Evolutionary conservation across 2,329 filamentous ascomycete species (phyloP).

Genomic region (Ophiocordyceps camponoti-saundersi): DNA sequence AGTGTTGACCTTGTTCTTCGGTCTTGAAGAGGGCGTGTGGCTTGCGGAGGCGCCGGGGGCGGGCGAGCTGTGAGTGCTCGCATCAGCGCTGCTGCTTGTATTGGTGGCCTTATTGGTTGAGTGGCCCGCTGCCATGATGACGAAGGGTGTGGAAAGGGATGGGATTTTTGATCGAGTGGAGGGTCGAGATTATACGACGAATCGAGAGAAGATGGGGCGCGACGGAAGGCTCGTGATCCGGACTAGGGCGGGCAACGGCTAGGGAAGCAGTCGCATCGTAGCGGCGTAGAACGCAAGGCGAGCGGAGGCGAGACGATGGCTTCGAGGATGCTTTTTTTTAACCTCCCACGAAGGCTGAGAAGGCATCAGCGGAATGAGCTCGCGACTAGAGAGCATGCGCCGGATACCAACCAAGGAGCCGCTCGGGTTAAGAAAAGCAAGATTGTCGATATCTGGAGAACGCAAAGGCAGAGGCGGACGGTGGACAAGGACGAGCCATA

Average conservation of each 20-base stretch:
- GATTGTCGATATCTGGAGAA: background rate
- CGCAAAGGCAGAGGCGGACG: background rate
- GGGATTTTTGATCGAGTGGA: background rate
- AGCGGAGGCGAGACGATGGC: background rate
- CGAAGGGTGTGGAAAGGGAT: background rate
- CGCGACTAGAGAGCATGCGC: background rate
- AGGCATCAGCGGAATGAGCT: background rate
- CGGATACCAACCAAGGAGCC: background rate
- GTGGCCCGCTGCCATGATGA: slow-evolving; percentile 22
- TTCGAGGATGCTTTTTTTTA: background rate
- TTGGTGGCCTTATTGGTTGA: slow-evolving; percentile 17
- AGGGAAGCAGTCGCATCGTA: slow-evolving; percentile 7
- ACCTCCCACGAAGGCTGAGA: too few relatives aligned
- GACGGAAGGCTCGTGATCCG: background rate
- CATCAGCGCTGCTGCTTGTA: slow-evolving; percentile 27
- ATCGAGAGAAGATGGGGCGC: background rate
- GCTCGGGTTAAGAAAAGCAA: background rate
- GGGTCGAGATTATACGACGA: background rate
- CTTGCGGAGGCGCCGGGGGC: slow-evolving; percentile 19
- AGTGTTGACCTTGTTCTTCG: slow-evolving; percentile 35
- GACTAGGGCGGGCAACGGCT: slow-evolving; percentile 4
- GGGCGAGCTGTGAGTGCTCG: slow-evolving; percentile 35
- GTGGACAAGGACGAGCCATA: background rate
- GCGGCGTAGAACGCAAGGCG: slow-evolving; percentile 1
- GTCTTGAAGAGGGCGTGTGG: slow-evolving; percentile 21